Conservation (phyloP, 2,329 filamentous ascomycete species). For the Fusarium sp. region DNA sequence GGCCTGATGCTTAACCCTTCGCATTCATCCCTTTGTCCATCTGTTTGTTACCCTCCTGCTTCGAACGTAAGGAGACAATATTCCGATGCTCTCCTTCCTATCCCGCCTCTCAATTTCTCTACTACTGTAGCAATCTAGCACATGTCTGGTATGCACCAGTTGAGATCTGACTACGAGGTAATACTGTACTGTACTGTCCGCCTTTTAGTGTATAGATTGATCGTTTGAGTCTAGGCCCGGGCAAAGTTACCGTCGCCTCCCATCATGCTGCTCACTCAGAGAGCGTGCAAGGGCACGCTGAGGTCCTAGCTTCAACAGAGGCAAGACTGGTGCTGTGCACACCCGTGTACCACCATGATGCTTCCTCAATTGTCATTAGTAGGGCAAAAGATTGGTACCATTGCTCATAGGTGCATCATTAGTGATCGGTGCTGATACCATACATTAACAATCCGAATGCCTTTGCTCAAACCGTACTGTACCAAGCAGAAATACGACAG, state of each 20-base stretch:
- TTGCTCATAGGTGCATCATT: slow-evolving; percentile 41
- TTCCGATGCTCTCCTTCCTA: slow-evolving; percentile 24
- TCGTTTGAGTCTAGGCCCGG: slow-evolving; percentile 9
- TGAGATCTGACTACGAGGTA: slow-evolving; percentile 15
- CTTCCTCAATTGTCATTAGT: slow-evolving; percentile 21
- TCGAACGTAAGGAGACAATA: slow-evolving; percentile 14
- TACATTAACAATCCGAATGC: slow-evolving; percentile 5
- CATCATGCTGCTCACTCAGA: slow-evolving; percentile 18
- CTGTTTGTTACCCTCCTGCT: slow-evolving; percentile 6
- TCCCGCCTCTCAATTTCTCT: slow-evolving; percentile 5
- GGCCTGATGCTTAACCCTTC: slow-evolving; percentile 26
- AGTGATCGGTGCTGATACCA: slow-evolving; percentile 12
- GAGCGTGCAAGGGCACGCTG: slow-evolving; percentile 37
- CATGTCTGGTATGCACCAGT: slow-evolving; percentile 2
- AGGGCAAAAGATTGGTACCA: slow-evolving; percentile 9
- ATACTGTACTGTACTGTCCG: not conserved
- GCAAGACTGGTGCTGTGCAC: slow-evolving; percentile 26
- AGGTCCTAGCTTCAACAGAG: slow-evolving; percentile 35
- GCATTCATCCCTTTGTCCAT: slow-evolving; percentile 26
- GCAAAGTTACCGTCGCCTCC: slow-evolving; percentile 17
- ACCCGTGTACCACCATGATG: slow-evolving; percentile 36
- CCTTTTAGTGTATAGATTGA: slow-evolving; percentile 2
- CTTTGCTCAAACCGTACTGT: slow-evolving; percentile 12
- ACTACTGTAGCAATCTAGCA: not conserved
- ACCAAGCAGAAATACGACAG: slow-evolving; percentile 14